phyloP scores from a whole-genome alignment of 441 rosid species.

The Corymbia calophylla region DNA sequence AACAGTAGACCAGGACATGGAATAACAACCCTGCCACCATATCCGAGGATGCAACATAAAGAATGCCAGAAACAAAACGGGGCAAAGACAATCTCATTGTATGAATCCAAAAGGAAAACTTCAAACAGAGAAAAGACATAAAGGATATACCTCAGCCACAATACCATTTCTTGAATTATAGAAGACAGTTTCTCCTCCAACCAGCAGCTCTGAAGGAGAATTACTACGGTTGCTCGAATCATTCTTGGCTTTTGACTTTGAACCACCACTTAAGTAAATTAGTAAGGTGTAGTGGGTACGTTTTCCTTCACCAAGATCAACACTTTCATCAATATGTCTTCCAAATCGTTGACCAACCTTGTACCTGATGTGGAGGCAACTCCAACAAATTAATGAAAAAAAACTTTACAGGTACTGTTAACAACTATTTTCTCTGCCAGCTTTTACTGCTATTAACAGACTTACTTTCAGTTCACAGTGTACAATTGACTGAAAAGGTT shows the following conservation, averaged over 20 bases:
- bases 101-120: not conserved
- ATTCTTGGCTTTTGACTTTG: slow-evolving; percentile 39
- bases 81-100: not conserved
- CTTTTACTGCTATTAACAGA: not conserved
- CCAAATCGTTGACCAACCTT: slow-evolving; percentile 82
- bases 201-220: slow-evolving; percentile 41
- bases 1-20: not conserved
- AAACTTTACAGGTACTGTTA: not conserved
- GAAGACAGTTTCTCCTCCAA: slow-evolving; percentile 95
- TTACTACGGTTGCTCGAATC: slow-evolving; percentile 22
- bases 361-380: slow-evolving; percentile 36
- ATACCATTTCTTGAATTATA: slow-evolving; percentile 67
- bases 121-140: not conserved
- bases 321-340: slow-evolving; percentile 86
- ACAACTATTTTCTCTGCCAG: not conserved
- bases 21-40: not conserved
- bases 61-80: not conserved
- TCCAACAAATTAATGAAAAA: not conserved
- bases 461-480: not conserved
- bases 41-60: not conserved
- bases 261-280: slow-evolving; percentile 73
- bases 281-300: slow-evolving; percentile 73
- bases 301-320: slow-evolving; percentile 64
- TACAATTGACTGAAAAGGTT: not conserved
- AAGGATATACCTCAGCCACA: slow-evolving; percentile 57